Conservation (phyloP, 1,139 yeast genomes). For the Sugiyamaella sp. region DNA sequence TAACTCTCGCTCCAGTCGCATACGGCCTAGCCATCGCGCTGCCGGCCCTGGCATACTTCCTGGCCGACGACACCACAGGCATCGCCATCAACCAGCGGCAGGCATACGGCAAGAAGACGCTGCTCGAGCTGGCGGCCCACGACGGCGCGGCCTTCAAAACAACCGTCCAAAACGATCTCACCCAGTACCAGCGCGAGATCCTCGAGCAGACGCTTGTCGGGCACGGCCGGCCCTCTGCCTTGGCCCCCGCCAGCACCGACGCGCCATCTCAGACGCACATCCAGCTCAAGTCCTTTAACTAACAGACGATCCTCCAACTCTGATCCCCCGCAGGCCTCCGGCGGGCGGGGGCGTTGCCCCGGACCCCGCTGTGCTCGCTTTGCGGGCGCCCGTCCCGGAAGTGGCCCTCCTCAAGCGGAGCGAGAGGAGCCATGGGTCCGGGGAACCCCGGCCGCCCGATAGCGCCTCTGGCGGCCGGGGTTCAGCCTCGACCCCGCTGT, state of each 20-base stretch:
- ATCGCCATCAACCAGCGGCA: constrained; percentile 37
- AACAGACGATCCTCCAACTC: not conserved
- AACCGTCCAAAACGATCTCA: constrained; percentile 45
- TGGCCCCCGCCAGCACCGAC: constrained; percentile 15
- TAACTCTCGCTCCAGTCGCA: constrained; percentile 15
- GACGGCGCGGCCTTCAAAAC: constrained; percentile 58
- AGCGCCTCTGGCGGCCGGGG: no score
- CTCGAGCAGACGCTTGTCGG: constrained; percentile 34
- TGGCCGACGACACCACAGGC: constrained; percentile 35
- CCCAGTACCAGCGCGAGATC: constrained; percentile 34
- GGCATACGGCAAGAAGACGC: constrained; percentile 53
- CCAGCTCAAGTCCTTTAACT: constrained; percentile 37
- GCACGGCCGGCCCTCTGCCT: constrained; percentile 14
- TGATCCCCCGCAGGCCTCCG: no score
- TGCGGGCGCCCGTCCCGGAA: no score
- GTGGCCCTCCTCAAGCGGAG: no score
- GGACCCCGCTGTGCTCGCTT: no score
- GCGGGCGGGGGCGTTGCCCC: not conserved
- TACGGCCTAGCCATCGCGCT: constrained; percentile 50
- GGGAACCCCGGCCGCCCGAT: no score
- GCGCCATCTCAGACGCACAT: constrained; percentile 34
- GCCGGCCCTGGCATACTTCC: constrained; percentile 54
- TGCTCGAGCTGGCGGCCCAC: constrained; percentile 54
- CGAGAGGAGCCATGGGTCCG: no score
- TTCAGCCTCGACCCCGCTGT: no score